These are phyloP conservation scores for Euphorbia lathyris DNA, from an alignment of 345 rosid genomes.

Conservation along the genomic window DNA sequence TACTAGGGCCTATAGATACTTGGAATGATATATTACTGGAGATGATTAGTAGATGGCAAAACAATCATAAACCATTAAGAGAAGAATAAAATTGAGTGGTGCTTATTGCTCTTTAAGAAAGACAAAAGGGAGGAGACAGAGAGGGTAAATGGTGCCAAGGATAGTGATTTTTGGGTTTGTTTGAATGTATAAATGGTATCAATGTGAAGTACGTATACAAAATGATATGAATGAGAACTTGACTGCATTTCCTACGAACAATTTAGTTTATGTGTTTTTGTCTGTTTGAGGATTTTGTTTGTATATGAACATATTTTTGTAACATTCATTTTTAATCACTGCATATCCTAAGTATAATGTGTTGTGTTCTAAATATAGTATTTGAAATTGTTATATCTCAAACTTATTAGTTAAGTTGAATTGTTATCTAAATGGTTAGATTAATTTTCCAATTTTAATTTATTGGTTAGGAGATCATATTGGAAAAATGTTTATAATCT, in stretches of 20 bases:
- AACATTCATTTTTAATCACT: neutral
- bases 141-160: conserved; percentile 8
- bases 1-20: conserved; percentile 93
- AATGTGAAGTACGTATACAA: conserved; percentile 8
- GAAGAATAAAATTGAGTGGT: conserved; percentile 23
- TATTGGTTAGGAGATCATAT: no score
- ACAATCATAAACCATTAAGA: conserved; percentile 24
- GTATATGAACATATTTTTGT: neutral
- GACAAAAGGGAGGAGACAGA: conserved; percentile 12
- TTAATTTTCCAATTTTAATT: no score
- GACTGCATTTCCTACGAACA: neutral
- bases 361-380: no score
- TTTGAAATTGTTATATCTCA: no score
- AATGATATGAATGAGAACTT: conserved; percentile 7
- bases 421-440: no score
- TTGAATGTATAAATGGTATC: conserved; percentile 1
- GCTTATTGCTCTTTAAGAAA: conserved; percentile 1
- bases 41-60: conserved; percentile 54
- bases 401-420: no score
- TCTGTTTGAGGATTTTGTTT: neutral
- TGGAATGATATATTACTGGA: conserved; percentile 82
- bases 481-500: no score
- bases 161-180: conserved; percentile 9
- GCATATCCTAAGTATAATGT: neutral
- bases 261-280: neutral